Base-by-base conservation (phyloP, 2,329 filamentous ascomycete genomes). In the Elsinoe arachidis region DNA sequence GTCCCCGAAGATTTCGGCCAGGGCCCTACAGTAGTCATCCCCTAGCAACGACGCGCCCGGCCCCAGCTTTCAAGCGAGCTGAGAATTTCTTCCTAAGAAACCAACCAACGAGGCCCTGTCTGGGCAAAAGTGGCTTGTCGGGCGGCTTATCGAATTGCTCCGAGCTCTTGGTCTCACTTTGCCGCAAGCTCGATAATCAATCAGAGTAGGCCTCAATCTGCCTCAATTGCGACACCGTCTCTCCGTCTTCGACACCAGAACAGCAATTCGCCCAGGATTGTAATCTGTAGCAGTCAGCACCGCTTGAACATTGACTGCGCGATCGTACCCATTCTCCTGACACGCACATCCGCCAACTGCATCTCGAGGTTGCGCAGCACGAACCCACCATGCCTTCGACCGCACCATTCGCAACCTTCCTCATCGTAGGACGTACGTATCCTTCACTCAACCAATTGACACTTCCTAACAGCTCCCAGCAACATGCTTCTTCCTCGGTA, bases 401-500 rank as follows among this genome's bases (percentile, higher is more conserved):
- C 55, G 63, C 67, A 26, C 69, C 90, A 52, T 99, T 99, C 72
- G 90, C 91, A 73, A 96, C 93, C 47, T 96, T 96, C 70, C 86
- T 99, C 74, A 96, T 99, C 70, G 86, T 97, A 64, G 91, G 90
- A 63, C 90, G 92, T 96, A 81, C 70, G 89, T 83, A 54, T 58
- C 35, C 62, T 56, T 49, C 47, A 46, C 55, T 37, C 58, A 30
- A 53, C 23, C 47, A 19, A 12, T 54, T 43, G 5, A 55, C 34
- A 19, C 9, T 39, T 37, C 34, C 14, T 46, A 52, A 55, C 46
- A 15, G 1, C 14, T 33, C 37, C 44, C 63, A 78, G 76, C 76
- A 60, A 90, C 88, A 63, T 96, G 89, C 73, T 99, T 99, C 82
- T 96, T 97, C 82, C 87, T 99, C 63, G 93, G 93, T 66, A 90